Base-by-base conservation (phyloP, 2,329 filamentous ascomycete genomes). In the Xylaria sp. region DNA sequence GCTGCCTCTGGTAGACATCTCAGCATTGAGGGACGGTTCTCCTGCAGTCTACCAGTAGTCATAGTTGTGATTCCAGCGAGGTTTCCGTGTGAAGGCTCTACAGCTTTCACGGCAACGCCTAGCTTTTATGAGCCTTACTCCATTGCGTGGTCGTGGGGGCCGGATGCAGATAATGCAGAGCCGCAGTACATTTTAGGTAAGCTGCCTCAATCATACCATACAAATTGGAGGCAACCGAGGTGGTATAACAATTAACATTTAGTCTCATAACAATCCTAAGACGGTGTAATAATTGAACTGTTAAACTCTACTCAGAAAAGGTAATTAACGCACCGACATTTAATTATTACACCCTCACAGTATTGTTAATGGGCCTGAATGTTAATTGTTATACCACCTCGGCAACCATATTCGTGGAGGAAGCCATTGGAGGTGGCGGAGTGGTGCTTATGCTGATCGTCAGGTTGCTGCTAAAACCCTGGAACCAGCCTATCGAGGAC, bases 1-100 rank as follows among this genome's bases (percentile, higher is more conserved):
- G 59, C 54, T 23, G 64, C 63, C 28, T 61, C 64, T 15, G 67
- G 64, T 34, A 69, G 51, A 61, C 51, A 61, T 63, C 52, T 67
- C 39, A 69, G 34, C 59, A 69, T 69, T 8, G 54, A 7, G 23
- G 13, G 23, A n/a, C 3, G 34, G 25, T 41, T 39, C 46, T 60
- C 57, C 55, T 58, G 56, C 20, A 55, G 64, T 52, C 63, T 44
- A 25, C 48, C 46, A 44, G 25, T 37, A 46, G 66, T 69, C 66
- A 65, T 69, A 12, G 55, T 65, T 31, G 34, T 13, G 8, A 31
- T 57, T 41, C 3, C 34, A 57, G 18, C 20, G 39, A 8, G 31
- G 25, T 31, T 52, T 25, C 50, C 10, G 34, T 28, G 10, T 23
- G 20, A 63, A 37, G 34, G 10, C 37, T 28, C 41, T 15, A 37